Evolutionary conservation across 2,329 filamentous ascomycete species (phyloP).

Genomic region (Aspergillus pseudoglaucus): DNA sequence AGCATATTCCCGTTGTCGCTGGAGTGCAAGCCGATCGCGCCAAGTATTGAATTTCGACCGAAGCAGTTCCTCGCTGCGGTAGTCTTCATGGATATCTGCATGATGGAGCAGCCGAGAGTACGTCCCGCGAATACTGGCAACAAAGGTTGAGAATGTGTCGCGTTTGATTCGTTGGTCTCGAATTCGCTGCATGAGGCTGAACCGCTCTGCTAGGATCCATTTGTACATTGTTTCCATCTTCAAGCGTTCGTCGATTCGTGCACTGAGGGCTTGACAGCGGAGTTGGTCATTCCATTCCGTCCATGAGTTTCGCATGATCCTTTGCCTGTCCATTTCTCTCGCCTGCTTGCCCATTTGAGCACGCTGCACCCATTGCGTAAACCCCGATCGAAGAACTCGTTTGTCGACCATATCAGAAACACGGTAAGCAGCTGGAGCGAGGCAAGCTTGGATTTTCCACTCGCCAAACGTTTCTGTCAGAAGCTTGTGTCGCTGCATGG

Average conservation of each 20-base stretch:
- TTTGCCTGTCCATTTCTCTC: slow-evolving; percentile 43
- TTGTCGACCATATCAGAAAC: slow-evolving; percentile 41
- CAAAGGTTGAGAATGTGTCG: slow-evolving; percentile 34
- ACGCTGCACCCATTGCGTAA: slow-evolving; percentile 47
- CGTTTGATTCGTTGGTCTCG: slow-evolving; percentile 35
- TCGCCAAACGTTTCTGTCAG: slow-evolving; percentile 34
- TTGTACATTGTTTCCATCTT: slow-evolving; percentile 53
- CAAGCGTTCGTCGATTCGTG: slow-evolving; percentile 51
- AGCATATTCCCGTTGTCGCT: slow-evolving; percentile 35
- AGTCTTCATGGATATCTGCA: slow-evolving; percentile 29
- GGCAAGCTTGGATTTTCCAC: slow-evolving; percentile 37
- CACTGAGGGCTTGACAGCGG: slow-evolving; percentile 47
- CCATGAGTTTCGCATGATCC: slow-evolving; percentile 52
- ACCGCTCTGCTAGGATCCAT: slow-evolving; percentile 52
- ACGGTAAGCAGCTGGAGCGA: slow-evolving; percentile 37
- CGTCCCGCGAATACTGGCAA: slow-evolving; percentile 31
- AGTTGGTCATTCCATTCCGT: slow-evolving; percentile 58
- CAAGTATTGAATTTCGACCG: slow-evolving; percentile 31
- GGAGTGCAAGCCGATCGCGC: slow-evolving; percentile 31
- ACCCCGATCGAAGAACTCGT: slow-evolving; percentile 41
- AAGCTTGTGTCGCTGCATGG: slow-evolving; percentile 25
- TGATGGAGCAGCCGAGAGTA: slow-evolving; percentile 32
- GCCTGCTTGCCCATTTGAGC: slow-evolving; percentile 43
- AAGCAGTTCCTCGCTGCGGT: slow-evolving; percentile 27
- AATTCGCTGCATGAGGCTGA: slow-evolving; percentile 33